Percentiles rank a stretch among this genome's conserved stretches.
These are phyloP conservation scores for Hemileia vastatrix DNA, from an alignment of 1,284 basidiomycete genomes.

Conservation along the genomic window DNA sequence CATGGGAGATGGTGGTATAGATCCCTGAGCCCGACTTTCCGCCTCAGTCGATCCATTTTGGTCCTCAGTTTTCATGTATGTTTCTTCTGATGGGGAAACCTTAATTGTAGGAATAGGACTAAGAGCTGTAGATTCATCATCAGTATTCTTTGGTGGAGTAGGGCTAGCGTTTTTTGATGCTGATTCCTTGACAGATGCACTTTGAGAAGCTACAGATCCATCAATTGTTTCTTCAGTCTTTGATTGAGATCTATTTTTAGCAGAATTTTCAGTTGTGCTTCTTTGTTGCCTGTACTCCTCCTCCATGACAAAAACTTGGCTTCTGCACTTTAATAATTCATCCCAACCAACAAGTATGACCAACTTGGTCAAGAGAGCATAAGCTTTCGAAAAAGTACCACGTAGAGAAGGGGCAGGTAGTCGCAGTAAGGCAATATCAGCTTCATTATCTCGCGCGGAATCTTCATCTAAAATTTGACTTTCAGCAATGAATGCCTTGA, in stretches of 20 bases:
- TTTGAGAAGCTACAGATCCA: background rate
- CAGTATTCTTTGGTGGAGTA: background rate
- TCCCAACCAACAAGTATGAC: constrained; percentile 97
- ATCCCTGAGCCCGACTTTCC: background rate
- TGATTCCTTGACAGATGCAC: background rate
- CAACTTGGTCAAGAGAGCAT: constrained; percentile 75
- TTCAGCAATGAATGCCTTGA: constrained; percentile 73
- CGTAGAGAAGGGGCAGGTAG: constrained; percentile 86
- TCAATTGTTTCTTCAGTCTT: constrained; percentile 48
- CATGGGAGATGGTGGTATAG: constrained; percentile 6
- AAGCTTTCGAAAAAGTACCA: constrained; percentile 92
- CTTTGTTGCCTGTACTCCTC: constrained; percentile 77
- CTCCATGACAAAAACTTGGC: constrained; percentile 96
- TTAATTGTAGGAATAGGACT: constrained; percentile 20
- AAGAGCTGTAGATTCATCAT: background rate
- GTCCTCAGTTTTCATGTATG: background rate
- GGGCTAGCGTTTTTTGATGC: background rate
- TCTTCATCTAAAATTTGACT: constrained; percentile 53
- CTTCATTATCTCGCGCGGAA: constrained; percentile 69
- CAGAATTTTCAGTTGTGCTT: constrained; percentile 30
- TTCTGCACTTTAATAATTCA: constrained; percentile 86
- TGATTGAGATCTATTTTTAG: constrained; percentile 57
- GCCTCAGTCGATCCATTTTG: background rate
- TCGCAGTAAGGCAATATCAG: constrained; percentile 82
- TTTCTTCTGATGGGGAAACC: constrained; percentile 16